Evolutionary conservation across 2,329 filamentous ascomycete species (phyloP).

Genomic region (Fusarium devonianum): DNA sequence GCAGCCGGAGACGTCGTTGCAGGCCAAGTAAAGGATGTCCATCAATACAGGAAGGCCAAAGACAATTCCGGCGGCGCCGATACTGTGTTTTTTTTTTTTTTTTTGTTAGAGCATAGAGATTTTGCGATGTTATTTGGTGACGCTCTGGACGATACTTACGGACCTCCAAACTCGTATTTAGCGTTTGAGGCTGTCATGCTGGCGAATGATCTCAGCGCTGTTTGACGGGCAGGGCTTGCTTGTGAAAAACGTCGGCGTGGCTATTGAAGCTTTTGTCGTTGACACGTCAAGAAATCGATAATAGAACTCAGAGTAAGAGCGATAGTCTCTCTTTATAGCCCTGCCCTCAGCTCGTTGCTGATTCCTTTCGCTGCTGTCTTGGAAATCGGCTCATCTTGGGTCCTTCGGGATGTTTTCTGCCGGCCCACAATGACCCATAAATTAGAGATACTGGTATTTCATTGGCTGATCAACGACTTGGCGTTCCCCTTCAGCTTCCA

Average conservation of each 20-base stretch:
- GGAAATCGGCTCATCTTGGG: conserved; percentile 33
- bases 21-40: conserved; percentile 78
- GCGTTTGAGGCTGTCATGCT: conserved; percentile 21
- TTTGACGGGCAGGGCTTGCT: too few relatives aligned
- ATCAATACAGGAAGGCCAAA: conserved; percentile 78
- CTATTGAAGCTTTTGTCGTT: neutral
- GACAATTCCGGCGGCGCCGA: conserved; percentile 75
- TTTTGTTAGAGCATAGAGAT: neutral
- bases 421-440: conserved; percentile 34
- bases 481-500: too few relatives aligned
- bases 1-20: conserved; percentile 88
- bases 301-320: too few relatives aligned
- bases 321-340: too few relatives aligned
- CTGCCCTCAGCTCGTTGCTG: too few relatives aligned
- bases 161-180: conserved; percentile 46
- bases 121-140: neutral
- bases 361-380: too few relatives aligned
- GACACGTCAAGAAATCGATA: too few relatives aligned
- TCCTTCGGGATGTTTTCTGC: conserved; percentile 23
- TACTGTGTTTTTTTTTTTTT: too few relatives aligned
- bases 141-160: conserved; percentile 35
- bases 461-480: too few relatives aligned
- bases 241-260: too few relatives aligned
- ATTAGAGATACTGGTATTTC: too few relatives aligned
- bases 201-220: neutral